These are phyloP conservation scores for Rossbeevera mucosa DNA, from an alignment of 768 basidiomycete genomes.

Conservation along the genomic window DNA sequence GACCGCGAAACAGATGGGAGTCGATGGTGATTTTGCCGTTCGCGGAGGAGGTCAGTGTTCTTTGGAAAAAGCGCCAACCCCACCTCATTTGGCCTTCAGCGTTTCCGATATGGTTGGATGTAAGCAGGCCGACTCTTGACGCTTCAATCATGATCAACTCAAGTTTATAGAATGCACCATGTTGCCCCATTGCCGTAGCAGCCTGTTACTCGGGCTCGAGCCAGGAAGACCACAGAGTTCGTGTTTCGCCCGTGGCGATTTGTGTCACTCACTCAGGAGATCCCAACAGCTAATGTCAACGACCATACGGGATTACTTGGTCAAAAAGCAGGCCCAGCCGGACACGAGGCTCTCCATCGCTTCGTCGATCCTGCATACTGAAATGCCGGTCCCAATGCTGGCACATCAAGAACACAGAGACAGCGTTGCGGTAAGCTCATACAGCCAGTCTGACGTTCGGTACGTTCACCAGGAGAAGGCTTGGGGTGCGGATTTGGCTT, in stretches of 20 bases:
- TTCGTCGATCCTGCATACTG: slow-evolving; percentile 26
- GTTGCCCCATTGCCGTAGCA: slow-evolving; percentile 74
- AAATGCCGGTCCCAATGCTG: slow-evolving; percentile 27
- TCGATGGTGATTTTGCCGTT: slow-evolving; percentile 59
- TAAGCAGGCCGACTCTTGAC: slow-evolving; percentile 23
- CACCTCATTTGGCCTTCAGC: slow-evolving; percentile 40
- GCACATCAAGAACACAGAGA: slow-evolving; percentile 30
- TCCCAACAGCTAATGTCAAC: slow-evolving; percentile 52
- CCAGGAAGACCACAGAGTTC: slow-evolving; percentile 72
- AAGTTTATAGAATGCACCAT: slow-evolving; percentile 61
- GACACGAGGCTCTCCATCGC: slow-evolving; percentile 19
- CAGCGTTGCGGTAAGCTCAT: slow-evolving; percentile 27
- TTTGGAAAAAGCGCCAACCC: neutral
- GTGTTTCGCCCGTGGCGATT: slow-evolving; percentile 21
- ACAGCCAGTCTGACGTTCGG: slow-evolving; percentile 23
- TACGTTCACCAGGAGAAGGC: slow-evolving; percentile 29
- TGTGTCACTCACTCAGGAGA: slow-evolving; percentile 3
- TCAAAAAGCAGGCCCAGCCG: slow-evolving; percentile 42
- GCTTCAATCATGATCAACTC: slow-evolving; percentile 1
- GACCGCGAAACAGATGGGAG: slow-evolving; percentile 65
- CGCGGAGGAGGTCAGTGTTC: slow-evolving; percentile 68
- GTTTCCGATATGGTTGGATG: slow-evolving; percentile 84
- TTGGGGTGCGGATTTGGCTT: slow-evolving; percentile 35
- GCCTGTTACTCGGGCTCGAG: slow-evolving; percentile 82
- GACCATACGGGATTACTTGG: slow-evolving; percentile 65